Evolutionary conservation across 2,329 filamentous ascomycete genomes (phyloP), one percentile per base, ranked within the genome.

Genomic region (Helotiales sp.): DNA sequence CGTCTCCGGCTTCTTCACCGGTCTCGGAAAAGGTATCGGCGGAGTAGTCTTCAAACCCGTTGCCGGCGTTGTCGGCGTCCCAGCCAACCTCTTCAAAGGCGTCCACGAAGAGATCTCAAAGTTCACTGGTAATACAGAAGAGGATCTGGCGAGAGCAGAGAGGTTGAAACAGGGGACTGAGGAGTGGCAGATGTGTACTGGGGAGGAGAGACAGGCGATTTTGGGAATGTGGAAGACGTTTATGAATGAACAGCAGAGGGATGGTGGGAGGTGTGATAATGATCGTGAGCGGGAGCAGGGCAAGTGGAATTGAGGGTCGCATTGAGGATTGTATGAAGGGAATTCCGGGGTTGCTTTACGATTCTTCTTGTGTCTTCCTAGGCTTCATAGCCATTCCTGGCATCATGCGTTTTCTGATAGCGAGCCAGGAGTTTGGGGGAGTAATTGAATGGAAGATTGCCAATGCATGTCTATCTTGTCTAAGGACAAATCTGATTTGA

Each of bases 21-120:
- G 80, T 3, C 72, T 85, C 0, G 85, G 82, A 10, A 86, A 84
- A 75, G 86, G 86, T 0, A 62, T 88, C 13, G 81, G 80, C 1
- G 85, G 86, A 0, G 79, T 87, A 17, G 77, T 88, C 2, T 76
- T 88, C 38, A 89, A 89, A 69, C 81, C 86, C 52, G 77, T 86
- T 12, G 77, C 84, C 0, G 64, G 64, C 13, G 55, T 86, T 0
- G 69, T 85, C 1, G 83, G 84, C 0, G 82, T 84, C 0, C 62
- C 83, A 1, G 84, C 82, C 0, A 89, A 84, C 65, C 77, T 81
- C 0, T 75, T 87, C 63, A 86, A 88, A 66, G 86, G 86, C 0
- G 68, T 87, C 0, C 77, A 82, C 38, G 85, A 85, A 30, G 87
- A 92, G 69, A 51, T 62, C 5, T 52, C 56, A n/a, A 56, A 31